These are phyloP conservation scores for Wallacemonas sp. DNA, from an alignment of 208 protist genomes.

Conservation along the genomic window DNA sequence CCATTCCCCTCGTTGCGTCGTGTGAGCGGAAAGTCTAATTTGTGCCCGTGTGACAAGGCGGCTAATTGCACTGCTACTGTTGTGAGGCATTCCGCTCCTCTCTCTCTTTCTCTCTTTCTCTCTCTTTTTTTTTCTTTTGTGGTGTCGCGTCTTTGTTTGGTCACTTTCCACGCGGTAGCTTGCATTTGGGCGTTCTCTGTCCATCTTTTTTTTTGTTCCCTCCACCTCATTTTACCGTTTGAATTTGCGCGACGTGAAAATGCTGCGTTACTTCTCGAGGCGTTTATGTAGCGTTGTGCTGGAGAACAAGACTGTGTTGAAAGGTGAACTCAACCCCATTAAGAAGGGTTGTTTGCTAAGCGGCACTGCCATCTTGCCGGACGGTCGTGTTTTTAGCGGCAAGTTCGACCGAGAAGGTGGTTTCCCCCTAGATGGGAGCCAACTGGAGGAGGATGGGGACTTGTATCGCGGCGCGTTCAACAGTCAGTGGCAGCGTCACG, in stretches of 20 bases:
- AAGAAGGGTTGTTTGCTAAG: slow-evolving; percentile 50
- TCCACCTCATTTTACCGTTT: too few relatives aligned
- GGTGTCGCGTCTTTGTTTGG: not conserved
- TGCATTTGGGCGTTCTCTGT: too few relatives aligned
- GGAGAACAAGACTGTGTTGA: slow-evolving; percentile 65
- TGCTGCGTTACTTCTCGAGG: slow-evolving; percentile 31
- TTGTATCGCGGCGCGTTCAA: slow-evolving; percentile 89
- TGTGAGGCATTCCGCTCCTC: not conserved
- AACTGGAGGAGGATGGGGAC: slow-evolving; percentile 90
- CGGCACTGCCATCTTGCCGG: slow-evolving; percentile 62
- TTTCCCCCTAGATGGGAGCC: slow-evolving; percentile 68
- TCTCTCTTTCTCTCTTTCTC: slow-evolving; percentile 16
- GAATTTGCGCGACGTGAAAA: not conserved
- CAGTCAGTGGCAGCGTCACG: slow-evolving; percentile 82
- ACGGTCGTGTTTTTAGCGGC: slow-evolving; percentile 81
- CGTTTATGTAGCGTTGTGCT: slow-evolving; percentile 48
- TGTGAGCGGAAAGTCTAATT: too few relatives aligned
- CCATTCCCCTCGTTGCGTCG: too few relatives aligned
- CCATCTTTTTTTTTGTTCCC: not conserved
- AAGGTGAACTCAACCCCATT: slow-evolving; percentile 64
- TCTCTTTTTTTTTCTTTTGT: not conserved
- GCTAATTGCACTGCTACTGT: too few relatives aligned
- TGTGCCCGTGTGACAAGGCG: too few relatives aligned
- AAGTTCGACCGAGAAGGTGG: slow-evolving; percentile 56
- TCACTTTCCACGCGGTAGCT: not conserved